These are phyloP conservation scores for Punica granatum DNA, from an alignment of 345 rosid species.

Conservation along the genomic window DNA sequence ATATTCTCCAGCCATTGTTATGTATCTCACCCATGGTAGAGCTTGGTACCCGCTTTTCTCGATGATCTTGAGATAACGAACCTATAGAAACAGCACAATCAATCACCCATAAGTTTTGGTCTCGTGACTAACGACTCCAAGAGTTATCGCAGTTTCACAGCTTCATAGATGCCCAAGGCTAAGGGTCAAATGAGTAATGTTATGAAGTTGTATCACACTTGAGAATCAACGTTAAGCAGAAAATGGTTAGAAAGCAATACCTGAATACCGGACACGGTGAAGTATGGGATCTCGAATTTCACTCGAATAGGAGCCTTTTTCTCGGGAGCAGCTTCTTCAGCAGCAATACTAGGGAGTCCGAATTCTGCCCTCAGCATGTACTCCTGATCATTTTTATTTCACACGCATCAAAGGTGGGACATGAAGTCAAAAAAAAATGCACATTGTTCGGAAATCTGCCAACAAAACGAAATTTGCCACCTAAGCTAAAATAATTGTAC, in stretches of 20 bases:
- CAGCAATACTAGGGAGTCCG: slow-evolving; percentile 74
- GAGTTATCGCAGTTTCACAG: too few relatives aligned
- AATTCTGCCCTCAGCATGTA: slow-evolving; percentile 90
- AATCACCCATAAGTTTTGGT: slow-evolving; percentile 1
- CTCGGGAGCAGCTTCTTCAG: slow-evolving; percentile 72
- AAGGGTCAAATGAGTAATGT: too few relatives aligned
- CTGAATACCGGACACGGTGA: slow-evolving; percentile 95
- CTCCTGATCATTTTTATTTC: slow-evolving; percentile 40
- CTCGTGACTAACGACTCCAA: too few relatives aligned
- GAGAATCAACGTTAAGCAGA: too few relatives aligned
- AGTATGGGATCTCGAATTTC: slow-evolving; percentile 91
- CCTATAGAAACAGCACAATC: slow-evolving; percentile 33
- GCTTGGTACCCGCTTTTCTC: slow-evolving; percentile 98
- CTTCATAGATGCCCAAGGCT: too few relatives aligned
- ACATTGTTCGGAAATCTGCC: too few relatives aligned
- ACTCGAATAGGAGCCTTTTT: slow-evolving; percentile 87
- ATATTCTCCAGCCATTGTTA: slow-evolving; percentile 98
- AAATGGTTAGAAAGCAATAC: slow-evolving; percentile 25
- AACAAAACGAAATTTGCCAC: too few relatives aligned
- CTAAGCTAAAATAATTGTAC: too few relatives aligned
- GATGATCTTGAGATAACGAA: slow-evolving; percentile 88
- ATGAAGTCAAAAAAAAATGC: too few relatives aligned
- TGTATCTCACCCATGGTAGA: slow-evolving; percentile 98
- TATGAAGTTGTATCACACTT: background rate
- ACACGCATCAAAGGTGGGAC: background rate